A percentile compares a stretch with the other conserved stretches of the same genome.
phyloP scores from a whole-genome alignment of 164 flowering plant species.

The Berberis vulgaris region DNA sequence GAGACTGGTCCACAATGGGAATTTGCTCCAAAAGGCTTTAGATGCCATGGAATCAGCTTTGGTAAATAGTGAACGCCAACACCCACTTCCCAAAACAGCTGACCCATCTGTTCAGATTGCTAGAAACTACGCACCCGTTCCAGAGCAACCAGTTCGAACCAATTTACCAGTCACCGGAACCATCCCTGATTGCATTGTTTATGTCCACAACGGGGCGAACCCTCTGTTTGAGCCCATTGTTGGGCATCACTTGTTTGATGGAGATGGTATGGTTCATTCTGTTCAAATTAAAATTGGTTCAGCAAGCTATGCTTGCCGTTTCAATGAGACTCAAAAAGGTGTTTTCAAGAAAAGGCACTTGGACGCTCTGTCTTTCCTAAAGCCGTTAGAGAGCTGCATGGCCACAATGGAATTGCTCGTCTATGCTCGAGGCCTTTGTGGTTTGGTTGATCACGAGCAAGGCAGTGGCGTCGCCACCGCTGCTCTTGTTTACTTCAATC shows the following conservation, averaged over 20 bases:
- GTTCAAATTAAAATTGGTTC: slow-evolving; percentile 28
- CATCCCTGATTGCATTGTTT: slow-evolving; percentile 57
- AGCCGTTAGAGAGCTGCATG: slow-evolving; percentile 45
- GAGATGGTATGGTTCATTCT: slow-evolving; percentile 86
- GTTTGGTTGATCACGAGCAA: slow-evolving; percentile 40
- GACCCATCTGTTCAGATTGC: slow-evolving; percentile 40
- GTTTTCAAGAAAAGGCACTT: slow-evolving; percentile 47
- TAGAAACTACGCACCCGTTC: slow-evolving; percentile 75
- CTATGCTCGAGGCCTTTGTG: slow-evolving; percentile 47
- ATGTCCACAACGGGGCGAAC: slow-evolving; percentile 77
- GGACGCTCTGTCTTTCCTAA: slow-evolving; percentile 45
- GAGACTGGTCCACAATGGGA: too few relatives aligned
- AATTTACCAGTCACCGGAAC: slow-evolving; percentile 37
- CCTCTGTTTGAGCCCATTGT: slow-evolving; percentile 58
- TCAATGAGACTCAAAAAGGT: slow-evolving; percentile 49
- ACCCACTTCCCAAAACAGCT: too few relatives aligned
- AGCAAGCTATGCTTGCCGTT: slow-evolving; percentile 64
- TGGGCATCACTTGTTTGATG: slow-evolving; percentile 87
- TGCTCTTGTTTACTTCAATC: slow-evolving; percentile 49
- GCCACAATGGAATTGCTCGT: slow-evolving; percentile 71
- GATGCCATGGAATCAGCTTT: too few relatives aligned
- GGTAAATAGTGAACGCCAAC: too few relatives aligned
- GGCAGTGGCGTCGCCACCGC: slow-evolving; percentile 85
- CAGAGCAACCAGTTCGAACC: slow-evolving; percentile 41
- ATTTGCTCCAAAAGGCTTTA: too few relatives aligned